A percentile compares a stretch with the other conserved stretches of the same genome.
Conservation (phyloP, 108 stramenopile species). For the Fistulifera pelliculosa region DNA sequence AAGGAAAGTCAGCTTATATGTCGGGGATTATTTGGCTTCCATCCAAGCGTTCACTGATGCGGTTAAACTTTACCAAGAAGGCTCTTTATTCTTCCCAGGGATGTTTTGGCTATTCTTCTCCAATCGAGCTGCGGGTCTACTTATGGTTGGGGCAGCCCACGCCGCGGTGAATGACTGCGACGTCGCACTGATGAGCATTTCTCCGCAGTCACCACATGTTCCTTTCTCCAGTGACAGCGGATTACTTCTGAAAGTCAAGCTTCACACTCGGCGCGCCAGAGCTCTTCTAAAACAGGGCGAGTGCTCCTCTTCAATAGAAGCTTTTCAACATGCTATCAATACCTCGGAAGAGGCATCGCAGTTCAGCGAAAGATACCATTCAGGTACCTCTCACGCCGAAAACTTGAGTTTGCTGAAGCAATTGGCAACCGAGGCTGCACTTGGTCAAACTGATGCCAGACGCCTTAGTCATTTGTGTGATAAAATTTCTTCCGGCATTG, state of each 20-base stretch:
- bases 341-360: constrained; percentile 8
- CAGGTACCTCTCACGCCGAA: not conserved
- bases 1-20: constrained; percentile 43
- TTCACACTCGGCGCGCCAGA: constrained; percentile 51
- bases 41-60: constrained; percentile 50
- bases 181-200: constrained; percentile 35
- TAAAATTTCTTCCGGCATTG: constrained; percentile 5
- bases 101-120: constrained; percentile 52
- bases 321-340: constrained; percentile 36
- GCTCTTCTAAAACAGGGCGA: constrained; percentile 56
- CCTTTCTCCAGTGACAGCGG: constrained; percentile 17
- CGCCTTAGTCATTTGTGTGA: constrained; percentile 32
- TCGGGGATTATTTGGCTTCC: constrained; percentile 40
- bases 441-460: constrained; percentile 44
- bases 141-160: constrained; percentile 67
- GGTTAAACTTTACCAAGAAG: constrained; percentile 27
- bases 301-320: constrained; percentile 37
- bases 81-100: constrained; percentile 14
- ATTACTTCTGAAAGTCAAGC: constrained; percentile 36
- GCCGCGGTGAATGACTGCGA: constrained; percentile 53
- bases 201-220: constrained; percentile 7
- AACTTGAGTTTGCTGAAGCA: constrained; percentile 4
- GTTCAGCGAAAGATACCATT: not conserved
- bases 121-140: constrained; percentile 69
- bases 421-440: constrained; percentile 39